Percentiles rank a stretch among this genome's conserved stretches.
Conservation (phyloP, 2,329 filamentous ascomycete genomes). For the Colletotrichum musicola region DNA sequence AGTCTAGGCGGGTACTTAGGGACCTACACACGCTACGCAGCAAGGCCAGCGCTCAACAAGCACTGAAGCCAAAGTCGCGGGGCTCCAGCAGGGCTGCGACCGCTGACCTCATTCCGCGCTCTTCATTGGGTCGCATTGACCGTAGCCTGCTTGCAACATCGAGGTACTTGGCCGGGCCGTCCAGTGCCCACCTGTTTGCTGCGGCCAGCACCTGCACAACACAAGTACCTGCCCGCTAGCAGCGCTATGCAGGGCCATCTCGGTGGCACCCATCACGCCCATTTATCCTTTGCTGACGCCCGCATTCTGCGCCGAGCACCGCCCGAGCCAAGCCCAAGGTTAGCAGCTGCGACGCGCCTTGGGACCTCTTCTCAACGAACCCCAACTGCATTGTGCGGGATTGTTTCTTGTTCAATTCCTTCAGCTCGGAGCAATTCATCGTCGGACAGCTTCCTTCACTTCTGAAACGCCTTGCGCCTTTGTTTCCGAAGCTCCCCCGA, state of each 20-base stretch:
- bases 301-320: constrained; percentile 33
- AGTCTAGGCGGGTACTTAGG: no score
- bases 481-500: constrained; percentile 7
- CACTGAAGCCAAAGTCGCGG: constrained; percentile 22
- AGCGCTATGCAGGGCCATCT: background rate
- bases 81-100: constrained; percentile 2
- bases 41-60: no score
- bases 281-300: constrained; percentile 24
- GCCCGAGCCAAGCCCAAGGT: constrained; percentile 29
- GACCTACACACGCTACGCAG: no score
- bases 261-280: background rate
- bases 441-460: constrained; percentile 9
- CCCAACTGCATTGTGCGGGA: constrained; percentile 16
- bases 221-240: background rate
- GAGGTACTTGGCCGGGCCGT: constrained; percentile 26
- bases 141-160: constrained; percentile 29
- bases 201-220: background rate
- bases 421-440: background rate
- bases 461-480: constrained; percentile 18
- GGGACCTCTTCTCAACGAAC: constrained; percentile 11
- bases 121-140: constrained; percentile 30
- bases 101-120: constrained; percentile 33
- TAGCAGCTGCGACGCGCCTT: constrained; percentile 14
- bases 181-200: background rate
- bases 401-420: constrained; percentile 12